Evolutionary conservation across 257 asterid species (phyloP), one percentile per base, ranked within the genome.

Genomic region (Primulina huaijiensis): DNA sequence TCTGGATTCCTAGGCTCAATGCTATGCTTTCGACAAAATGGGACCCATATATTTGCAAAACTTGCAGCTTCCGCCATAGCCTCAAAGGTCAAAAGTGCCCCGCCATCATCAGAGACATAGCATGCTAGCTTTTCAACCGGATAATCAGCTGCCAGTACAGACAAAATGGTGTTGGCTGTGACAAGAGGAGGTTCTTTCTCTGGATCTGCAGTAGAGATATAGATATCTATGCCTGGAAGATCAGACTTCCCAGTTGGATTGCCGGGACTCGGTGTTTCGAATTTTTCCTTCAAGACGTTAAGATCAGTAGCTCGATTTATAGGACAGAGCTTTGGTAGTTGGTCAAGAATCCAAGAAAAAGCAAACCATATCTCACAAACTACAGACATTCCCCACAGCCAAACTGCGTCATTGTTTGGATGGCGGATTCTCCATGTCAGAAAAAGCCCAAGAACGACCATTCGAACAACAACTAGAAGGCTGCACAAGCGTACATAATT

Each of bases 31-130:
- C 91, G 88, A 65, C 91, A 86, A 71, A 86, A 86, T 2, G 88
- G 88, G n/a, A 86, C 85, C 91, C 91, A 86, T 33, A 86, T 29
- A 16, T 79, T 81, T 1, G 88, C 91, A 50, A 77, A 86, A 63
- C 88, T 86, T 11, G 91, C 91, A 30, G 91, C 91, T 43, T 86
- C 88, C 25, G 91, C 91, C 91, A 85, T 85, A 70, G 90, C 90
- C 76, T 85, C 90, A 58, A 85, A 85, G 5, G 88, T 85, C 72
- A 85, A 76, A 69, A 85, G 86, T 21, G 90, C 88, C 52, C 88
- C 90, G 55, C 90, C 88, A 63, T 85, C 90, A 27, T 85, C 90
- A 31, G 90, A 85, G 61, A 83, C 88, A 38, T 85, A 85, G 70
- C 88, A 83, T 27, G 91, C 82, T 10, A 86, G 86, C 74, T 86